Evolutionary conservation across 2,329 filamentous ascomycete genomes (phyloP).

Genomic region (Alternaria sp.): DNA sequence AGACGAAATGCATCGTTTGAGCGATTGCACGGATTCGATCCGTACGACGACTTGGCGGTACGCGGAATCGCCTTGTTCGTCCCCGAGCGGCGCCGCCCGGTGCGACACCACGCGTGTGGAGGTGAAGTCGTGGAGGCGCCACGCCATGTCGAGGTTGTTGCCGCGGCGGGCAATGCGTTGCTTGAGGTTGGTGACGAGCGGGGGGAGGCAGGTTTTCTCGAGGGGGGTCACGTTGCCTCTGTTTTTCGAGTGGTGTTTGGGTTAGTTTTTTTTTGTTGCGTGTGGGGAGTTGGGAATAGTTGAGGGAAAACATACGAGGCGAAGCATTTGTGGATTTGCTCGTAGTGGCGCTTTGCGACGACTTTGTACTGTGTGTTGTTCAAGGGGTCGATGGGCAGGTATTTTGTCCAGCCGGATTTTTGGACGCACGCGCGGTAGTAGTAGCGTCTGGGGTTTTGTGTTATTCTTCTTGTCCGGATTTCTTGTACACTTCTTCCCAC

Average conservation of each 20-base stretch:
- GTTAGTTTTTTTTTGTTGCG: slow-evolving; percentile 11
- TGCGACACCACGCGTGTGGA: slow-evolving; percentile 65
- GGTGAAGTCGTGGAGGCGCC: slow-evolving; percentile 32
- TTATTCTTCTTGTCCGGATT: slow-evolving; percentile 3
- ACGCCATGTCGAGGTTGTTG: slow-evolving; percentile 58
- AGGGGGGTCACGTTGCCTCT: slow-evolving; percentile 35
- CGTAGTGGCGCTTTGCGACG: slow-evolving; percentile 66
- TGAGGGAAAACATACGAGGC: slow-evolving; percentile 51
- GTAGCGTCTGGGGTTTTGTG: slow-evolving; percentile 19
- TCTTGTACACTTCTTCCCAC: neutral
- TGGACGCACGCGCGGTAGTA: slow-evolving; percentile 26
- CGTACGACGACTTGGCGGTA: slow-evolving; percentile 42
- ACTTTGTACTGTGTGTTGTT: slow-evolving; percentile 22
- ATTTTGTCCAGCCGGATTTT: slow-evolving; percentile 24
- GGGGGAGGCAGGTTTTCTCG: slow-evolving; percentile 62
- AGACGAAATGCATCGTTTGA: slow-evolving; percentile 13
- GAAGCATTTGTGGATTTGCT: slow-evolving; percentile 68
- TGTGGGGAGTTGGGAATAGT: slow-evolving; percentile 5
- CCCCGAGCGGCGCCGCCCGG: slow-evolving; percentile 59
- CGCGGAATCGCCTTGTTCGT: slow-evolving; percentile 32
- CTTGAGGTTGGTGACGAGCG: slow-evolving; percentile 62
- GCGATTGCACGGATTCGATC: slow-evolving; percentile 33
- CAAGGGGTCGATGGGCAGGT: slow-evolving; percentile 25
- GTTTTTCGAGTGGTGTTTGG: slow-evolving; percentile 2
- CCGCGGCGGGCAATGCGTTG: slow-evolving; percentile 63